phyloP scores from a whole-genome alignment of 1,139 yeast genomes.

The Waltiozyma sp. region DNA sequence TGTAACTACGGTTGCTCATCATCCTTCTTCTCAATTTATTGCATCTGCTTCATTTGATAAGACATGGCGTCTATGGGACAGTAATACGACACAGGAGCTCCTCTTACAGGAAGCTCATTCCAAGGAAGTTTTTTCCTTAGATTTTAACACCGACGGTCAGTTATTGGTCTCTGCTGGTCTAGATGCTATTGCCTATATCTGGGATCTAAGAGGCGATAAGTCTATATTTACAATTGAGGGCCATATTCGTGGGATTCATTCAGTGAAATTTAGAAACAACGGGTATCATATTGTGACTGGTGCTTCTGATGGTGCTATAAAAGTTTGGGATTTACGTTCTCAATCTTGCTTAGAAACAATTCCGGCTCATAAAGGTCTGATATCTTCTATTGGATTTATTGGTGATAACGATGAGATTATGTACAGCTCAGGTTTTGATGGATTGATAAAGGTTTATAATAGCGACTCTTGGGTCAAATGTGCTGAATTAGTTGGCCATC shows the following conservation, averaged over 20 bases:
- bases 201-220: constrained; percentile 84
- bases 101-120: constrained; percentile 79
- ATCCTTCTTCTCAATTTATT: constrained; percentile 46
- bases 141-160: constrained; percentile 72
- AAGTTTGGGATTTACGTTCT: constrained; percentile 78
- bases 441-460: constrained; percentile 50
- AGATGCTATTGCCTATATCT: constrained; percentile 63
- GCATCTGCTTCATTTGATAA: constrained; percentile 75
- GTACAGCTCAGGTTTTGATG: constrained; percentile 64
- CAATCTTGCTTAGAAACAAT: constrained; percentile 37
- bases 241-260: constrained; percentile 64
- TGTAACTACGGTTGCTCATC: constrained; percentile 53
- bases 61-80: constrained; percentile 89
- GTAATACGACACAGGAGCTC: constrained; percentile 33
- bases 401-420: constrained; percentile 29
- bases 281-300: constrained; percentile 75
- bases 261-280: constrained; percentile 65
- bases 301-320: constrained; percentile 71
- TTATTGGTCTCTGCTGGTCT: constrained; percentile 68
- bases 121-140: constrained; percentile 53
- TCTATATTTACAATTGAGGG: constrained; percentile 48
- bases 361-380: constrained; percentile 68
- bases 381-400: constrained; percentile 52
- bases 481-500: constrained; percentile 46
- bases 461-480: constrained; percentile 63